Percentiles rank a stretch among this genome's conserved stretches.
phyloP scores from a whole-genome alignment of 179 eudicot genomes.

The Beta lomatogona region DNA sequence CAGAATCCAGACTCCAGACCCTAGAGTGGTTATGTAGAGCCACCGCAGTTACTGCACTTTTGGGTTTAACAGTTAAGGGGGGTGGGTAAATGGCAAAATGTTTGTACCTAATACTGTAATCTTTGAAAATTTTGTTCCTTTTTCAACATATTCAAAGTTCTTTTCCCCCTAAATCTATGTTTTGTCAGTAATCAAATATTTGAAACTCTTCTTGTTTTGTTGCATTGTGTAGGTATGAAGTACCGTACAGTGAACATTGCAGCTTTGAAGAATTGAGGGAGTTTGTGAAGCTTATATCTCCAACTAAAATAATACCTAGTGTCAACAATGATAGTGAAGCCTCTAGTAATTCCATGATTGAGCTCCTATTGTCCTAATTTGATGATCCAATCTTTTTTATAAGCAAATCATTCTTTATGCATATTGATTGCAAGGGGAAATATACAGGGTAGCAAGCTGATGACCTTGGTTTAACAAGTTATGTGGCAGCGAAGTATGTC shows the following conservation, averaged over 20 bases:
- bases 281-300: constrained; percentile 42
- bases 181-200: not conserved
- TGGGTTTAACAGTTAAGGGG: not conserved
- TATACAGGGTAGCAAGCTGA: not conserved
- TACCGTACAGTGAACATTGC: constrained; percentile 71
- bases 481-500: not conserved
- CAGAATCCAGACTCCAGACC: too few species aligned
- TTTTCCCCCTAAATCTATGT: not conserved
- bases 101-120: not conserved
- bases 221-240: constrained; percentile 70
- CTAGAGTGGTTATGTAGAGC: not conserved
- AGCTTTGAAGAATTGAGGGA: constrained; percentile 54
- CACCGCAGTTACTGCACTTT: not conserved
- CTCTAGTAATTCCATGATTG: constrained; percentile 37
- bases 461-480: not conserved
- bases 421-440: not conserved
- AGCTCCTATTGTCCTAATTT: constrained; percentile 31
- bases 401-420: not conserved
- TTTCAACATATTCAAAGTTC: not conserved
- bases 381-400: not conserved
- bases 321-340: constrained; percentile 42
- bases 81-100: not conserved
- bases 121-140: too few species aligned
- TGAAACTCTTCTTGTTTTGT: constrained; percentile 2
- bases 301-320: constrained; percentile 44